Conservation (phyloP, 2,329 filamentous ascomycete species). For the Fusarium sp. region DNA sequence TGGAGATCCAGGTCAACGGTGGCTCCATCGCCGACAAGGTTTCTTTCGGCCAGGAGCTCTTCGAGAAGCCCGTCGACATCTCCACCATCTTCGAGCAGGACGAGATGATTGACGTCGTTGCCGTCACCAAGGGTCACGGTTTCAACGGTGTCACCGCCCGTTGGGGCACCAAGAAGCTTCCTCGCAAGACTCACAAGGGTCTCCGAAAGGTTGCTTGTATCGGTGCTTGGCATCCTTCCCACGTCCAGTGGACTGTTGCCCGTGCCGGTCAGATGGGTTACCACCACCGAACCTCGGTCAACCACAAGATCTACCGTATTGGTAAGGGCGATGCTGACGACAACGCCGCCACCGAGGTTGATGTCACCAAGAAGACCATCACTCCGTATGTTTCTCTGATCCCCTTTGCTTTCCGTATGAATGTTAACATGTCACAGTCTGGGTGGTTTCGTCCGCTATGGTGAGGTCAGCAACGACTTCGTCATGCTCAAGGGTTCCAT, state of each 20-base stretch:
- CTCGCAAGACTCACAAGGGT: conserved; percentile 99
- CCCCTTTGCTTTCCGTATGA: not conserved
- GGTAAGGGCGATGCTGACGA: conserved; percentile 92
- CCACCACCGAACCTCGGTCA: conserved; percentile 99
- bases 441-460: conserved; percentile 99
- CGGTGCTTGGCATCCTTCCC: conserved; percentile 99
- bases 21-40: conserved; percentile 97
- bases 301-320: conserved; percentile 99
- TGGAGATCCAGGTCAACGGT: conserved; percentile 99
- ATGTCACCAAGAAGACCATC: conserved; percentile 99
- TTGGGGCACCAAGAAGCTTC: conserved; percentile 99
- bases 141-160: conserved; percentile 97
- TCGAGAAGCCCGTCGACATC: conserved; percentile 99
- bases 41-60: conserved; percentile 92
- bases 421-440: conserved; percentile 72
- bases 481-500: conserved; percentile 97
- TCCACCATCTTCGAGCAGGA: conserved; percentile 98
- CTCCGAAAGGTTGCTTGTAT: conserved; percentile 99
- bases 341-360: conserved; percentile 94
- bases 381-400: conserved; percentile 84
- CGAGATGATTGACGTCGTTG: conserved; percentile 99
- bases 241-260: conserved; percentile 99
- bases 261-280: conserved; percentile 99
- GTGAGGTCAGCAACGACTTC: conserved; percentile 99
- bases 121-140: conserved; percentile 99